Evolutionary conservation across 2,329 filamentous ascomycete species (phyloP).

Genomic region (Penicillium crustosum): DNA sequence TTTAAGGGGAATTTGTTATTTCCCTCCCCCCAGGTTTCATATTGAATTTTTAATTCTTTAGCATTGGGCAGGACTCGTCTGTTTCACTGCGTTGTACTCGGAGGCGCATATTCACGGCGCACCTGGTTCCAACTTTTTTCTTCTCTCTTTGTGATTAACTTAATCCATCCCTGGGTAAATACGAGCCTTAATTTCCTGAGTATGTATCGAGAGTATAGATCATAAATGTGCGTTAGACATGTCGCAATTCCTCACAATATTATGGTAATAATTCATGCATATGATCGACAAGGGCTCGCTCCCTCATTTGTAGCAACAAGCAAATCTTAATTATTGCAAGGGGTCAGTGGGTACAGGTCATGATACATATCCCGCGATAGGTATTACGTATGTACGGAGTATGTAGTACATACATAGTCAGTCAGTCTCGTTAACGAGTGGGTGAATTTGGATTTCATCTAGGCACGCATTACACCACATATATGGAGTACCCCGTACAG

Average conservation of each 20-base stretch:
- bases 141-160: conserved; percentile 13
- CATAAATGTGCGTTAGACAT: neutral
- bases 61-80: conserved; percentile 7
- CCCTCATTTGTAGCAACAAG: neutral
- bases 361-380: neutral
- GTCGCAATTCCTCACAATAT: neutral
- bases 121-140: conserved; percentile 8
- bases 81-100: conserved; percentile 5
- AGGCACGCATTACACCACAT: neutral
- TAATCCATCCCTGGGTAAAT: conserved; percentile 16
- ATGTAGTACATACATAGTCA: neutral
- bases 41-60: conserved; percentile 19
- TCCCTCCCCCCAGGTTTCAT: neutral
- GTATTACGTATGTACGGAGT: neutral
- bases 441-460: neutral
- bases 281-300: neutral
- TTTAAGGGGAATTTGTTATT: neutral
- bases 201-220: neutral
- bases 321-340: neutral
- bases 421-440: neutral
- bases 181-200: neutral
- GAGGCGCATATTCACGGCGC: conserved; percentile 16
- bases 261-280: too few relatives aligned
- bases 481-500: neutral
- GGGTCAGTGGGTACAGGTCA: neutral